These are phyloP conservation scores for Fraxinus baroniana DNA, from an alignment of 305 asterid genomes.

Conservation along the genomic window DNA sequence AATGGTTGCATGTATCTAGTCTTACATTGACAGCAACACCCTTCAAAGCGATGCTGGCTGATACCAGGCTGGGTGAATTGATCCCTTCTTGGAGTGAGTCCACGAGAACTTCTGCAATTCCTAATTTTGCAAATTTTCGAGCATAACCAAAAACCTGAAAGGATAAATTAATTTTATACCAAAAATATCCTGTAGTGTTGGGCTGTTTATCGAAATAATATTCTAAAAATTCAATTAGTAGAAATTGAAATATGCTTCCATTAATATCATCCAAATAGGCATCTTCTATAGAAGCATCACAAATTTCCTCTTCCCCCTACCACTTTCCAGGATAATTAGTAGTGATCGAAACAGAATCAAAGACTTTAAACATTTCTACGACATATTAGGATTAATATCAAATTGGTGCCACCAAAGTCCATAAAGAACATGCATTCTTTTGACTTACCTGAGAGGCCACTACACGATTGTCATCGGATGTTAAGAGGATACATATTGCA, in stretches of 20 bases:
- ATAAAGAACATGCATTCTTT: constrained; percentile 7
- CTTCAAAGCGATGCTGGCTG: constrained; percentile 82
- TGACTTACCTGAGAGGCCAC: constrained; percentile 86
- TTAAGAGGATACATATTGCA: constrained; percentile 67
- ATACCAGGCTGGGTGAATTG: constrained; percentile 53
- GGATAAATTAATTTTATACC: constrained; percentile 7
- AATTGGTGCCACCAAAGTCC: constrained; percentile 8
- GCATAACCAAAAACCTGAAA: constrained; percentile 94
- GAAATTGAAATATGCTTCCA: constrained; percentile 1
- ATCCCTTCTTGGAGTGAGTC: constrained; percentile 76
- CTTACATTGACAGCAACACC: constrained; percentile 91
- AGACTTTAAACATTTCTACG: background rate
- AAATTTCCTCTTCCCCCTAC: constrained; percentile 1
- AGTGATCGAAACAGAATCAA: constrained; percentile 4
- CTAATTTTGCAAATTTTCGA: constrained; percentile 72
- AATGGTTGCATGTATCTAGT: constrained; percentile 12
- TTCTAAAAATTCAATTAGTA: background rate
- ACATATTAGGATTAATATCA: background rate
- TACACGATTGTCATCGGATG: constrained; percentile 87
- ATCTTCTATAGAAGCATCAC: background rate
- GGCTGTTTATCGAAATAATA: background rate
- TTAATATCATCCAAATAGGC: background rate
- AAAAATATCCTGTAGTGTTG: background rate
- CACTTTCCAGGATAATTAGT: background rate
- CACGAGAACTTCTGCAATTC: constrained; percentile 70